phyloP scores from a whole-genome alignment of 371 early-diverging fungal genomes.

The Mucor mucedo region DNA sequence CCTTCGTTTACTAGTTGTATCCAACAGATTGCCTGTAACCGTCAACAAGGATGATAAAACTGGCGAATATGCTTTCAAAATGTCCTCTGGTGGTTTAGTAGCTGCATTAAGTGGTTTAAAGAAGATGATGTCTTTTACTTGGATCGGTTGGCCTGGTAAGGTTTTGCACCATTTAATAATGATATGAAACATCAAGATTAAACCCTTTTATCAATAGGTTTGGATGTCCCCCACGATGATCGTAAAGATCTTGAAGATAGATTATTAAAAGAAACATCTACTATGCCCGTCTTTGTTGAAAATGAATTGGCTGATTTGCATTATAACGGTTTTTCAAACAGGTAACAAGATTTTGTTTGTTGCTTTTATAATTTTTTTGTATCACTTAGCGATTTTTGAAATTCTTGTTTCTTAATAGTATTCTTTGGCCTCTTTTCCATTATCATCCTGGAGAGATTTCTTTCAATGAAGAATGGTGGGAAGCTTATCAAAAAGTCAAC shows the following conservation, averaged over 20 bases:
- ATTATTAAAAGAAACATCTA: slow-evolving; percentile 82
- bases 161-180: not conserved
- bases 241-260: slow-evolving; percentile 73
- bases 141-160: slow-evolving; percentile 99
- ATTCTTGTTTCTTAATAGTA: not conserved
- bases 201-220: slow-evolving; percentile 47
- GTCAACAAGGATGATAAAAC: slow-evolving; percentile 74
- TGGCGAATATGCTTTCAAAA: slow-evolving; percentile 73
- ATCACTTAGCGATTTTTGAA: not conserved
- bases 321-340: slow-evolving; percentile 99
- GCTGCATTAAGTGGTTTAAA: slow-evolving; percentile 95
- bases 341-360: slow-evolving; percentile 21
- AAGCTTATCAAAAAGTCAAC: slow-evolving; percentile 95
- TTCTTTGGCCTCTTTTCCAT: slow-evolving; percentile 98
- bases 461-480: slow-evolving; percentile 93
- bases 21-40: slow-evolving; percentile 99
- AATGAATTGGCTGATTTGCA: slow-evolving; percentile 96
- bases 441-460: slow-evolving; percentile 96
- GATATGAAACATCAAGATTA: not conserved
- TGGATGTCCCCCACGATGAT: slow-evolving; percentile 87
- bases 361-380: not conserved
- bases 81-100: slow-evolving; percentile 98
- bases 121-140: slow-evolving; percentile 94
- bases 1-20: slow-evolving; percentile 93
- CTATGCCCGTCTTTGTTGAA: slow-evolving; percentile 96